Percentiles rank a stretch among this genome's conserved stretches.
phyloP scores from a whole-genome alignment of 371 early-diverging fungal genomes.

The Synchytrium microbalum region DNA sequence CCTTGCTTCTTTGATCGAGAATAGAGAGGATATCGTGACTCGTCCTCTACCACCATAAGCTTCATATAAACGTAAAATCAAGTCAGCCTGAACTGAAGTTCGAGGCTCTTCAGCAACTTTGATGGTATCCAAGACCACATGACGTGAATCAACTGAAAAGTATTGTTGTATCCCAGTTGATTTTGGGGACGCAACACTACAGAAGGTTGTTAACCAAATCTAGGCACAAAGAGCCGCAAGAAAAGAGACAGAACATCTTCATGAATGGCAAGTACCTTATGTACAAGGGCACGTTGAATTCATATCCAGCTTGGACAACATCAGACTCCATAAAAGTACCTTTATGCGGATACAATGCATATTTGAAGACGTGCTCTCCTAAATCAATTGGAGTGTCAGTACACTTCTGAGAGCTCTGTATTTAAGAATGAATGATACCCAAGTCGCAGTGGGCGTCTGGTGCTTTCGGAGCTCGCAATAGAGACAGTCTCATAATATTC shows the following conservation, averaged over 20 bases:
- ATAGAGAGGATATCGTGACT: conserved; percentile 51
- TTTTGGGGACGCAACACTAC: background rate
- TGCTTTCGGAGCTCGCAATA: conserved; percentile 80
- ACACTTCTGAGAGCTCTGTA: too few species aligned
- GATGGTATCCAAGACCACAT: conserved; percentile 79
- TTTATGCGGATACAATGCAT: conserved; percentile 83
- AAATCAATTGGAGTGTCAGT: conserved; percentile 1
- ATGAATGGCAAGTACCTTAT: conserved; percentile 13
- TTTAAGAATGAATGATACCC: conserved; percentile 39
- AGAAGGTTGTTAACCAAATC: background rate
- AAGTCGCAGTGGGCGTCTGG: conserved; percentile 65
- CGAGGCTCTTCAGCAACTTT: conserved; percentile 75
- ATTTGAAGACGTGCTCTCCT: conserved; percentile 72
- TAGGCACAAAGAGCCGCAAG: background rate
- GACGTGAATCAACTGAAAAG: conserved; percentile 51
- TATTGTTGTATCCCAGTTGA: conserved; percentile 15
- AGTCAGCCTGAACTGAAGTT: conserved; percentile 22
- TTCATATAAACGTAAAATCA: conserved; percentile 84
- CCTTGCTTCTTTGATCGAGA: conserved; percentile 1
- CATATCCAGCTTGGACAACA: conserved; percentile 73
- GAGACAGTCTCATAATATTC: conserved; percentile 71
- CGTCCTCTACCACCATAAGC: conserved; percentile 81
- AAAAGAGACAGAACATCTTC: background rate
- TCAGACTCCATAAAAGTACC: conserved; percentile 66
- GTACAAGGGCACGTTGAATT: conserved; percentile 77